Conservation (phyloP, 331 rosid species). For the Pyrus hybrid region DNA sequence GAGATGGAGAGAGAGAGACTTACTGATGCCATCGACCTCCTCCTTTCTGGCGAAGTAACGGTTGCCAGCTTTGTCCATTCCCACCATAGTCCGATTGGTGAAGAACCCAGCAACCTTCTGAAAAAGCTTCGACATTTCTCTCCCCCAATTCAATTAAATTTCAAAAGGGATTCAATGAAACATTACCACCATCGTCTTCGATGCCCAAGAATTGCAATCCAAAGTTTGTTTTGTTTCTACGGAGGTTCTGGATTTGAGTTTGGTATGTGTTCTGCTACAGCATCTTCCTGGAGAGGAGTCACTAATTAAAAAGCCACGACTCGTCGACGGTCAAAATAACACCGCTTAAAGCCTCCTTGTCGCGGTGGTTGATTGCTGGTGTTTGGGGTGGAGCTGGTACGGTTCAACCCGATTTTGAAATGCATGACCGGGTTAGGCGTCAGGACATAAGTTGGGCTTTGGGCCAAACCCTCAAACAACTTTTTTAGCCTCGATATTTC, state of each 20-base stretch:
- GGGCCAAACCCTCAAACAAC: no score
- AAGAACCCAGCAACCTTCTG: constrained; percentile 49
- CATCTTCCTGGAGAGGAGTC: background rate
- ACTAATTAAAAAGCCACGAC: no score
- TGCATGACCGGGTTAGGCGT: background rate
- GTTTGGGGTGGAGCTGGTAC: background rate
- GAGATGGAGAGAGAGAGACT: constrained; percentile 26
- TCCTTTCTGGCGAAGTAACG: constrained; percentile 57
- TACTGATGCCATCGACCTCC: constrained; percentile 67
- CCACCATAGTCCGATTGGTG: constrained; percentile 32
- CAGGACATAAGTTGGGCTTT: background rate
- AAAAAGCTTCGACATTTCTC: constrained; percentile 59
- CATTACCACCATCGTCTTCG: background rate
- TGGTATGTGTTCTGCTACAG: background rate
- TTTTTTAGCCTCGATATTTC: no score
- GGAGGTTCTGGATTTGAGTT: background rate
- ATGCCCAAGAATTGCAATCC: background rate
- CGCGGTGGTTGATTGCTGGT: background rate
- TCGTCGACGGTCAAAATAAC: background rate
- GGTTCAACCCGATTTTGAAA: background rate
- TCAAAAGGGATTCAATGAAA: background rate
- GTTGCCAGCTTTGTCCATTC: no score
- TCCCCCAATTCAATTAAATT: background rate
- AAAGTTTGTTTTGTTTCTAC: background rate
- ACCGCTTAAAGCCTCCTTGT: background rate